Conservation (phyloP, 2,329 filamentous ascomycete genomes). For the Aureobasidium sp. region DNA sequence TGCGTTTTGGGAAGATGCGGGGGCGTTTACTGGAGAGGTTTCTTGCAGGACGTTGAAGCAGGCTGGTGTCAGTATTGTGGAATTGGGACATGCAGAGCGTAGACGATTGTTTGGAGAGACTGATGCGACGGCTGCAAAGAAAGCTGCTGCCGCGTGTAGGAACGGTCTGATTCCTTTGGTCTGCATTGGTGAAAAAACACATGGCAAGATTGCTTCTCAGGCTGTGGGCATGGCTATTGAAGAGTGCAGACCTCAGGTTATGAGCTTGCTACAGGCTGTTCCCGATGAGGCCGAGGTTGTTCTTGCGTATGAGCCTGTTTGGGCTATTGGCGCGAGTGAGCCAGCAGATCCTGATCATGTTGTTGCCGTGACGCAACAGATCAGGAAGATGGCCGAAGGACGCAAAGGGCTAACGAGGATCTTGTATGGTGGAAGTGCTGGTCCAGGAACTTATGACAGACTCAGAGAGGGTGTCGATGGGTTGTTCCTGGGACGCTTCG, state of each 20-base stretch:
- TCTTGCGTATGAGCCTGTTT: constrained; percentile 80
- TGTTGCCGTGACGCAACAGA: constrained; percentile 56
- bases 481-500: constrained; percentile 73
- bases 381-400: constrained; percentile 47
- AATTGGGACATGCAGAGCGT: constrained; percentile 74
- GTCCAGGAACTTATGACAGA: constrained; percentile 63
- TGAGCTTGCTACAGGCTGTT: constrained; percentile 52
- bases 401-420: constrained; percentile 56
- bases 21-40: constrained; percentile 71
- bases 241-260: constrained; percentile 60
- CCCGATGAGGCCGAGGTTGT: constrained; percentile 58
- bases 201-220: constrained; percentile 34
- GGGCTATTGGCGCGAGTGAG: constrained; percentile 70
- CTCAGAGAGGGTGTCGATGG: constrained; percentile 66
- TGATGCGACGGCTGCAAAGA: constrained; percentile 57
- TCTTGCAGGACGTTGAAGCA: constrained; percentile 59
- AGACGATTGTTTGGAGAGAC: constrained; percentile 64
- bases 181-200: constrained; percentile 66
- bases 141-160: constrained; percentile 58
- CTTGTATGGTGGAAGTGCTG: constrained; percentile 75
- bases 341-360: constrained; percentile 68
- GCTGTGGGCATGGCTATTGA: constrained; percentile 51
- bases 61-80: constrained; percentile 62
- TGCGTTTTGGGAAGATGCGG: constrained; percentile 58
- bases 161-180: constrained; percentile 69